Percentiles rank a stretch among this genome's conserved stretches.
These are phyloP conservation scores for Penicillium paxilli DNA, from an alignment of 495 filamentous ascomycete species.

Conservation along the genomic window DNA sequence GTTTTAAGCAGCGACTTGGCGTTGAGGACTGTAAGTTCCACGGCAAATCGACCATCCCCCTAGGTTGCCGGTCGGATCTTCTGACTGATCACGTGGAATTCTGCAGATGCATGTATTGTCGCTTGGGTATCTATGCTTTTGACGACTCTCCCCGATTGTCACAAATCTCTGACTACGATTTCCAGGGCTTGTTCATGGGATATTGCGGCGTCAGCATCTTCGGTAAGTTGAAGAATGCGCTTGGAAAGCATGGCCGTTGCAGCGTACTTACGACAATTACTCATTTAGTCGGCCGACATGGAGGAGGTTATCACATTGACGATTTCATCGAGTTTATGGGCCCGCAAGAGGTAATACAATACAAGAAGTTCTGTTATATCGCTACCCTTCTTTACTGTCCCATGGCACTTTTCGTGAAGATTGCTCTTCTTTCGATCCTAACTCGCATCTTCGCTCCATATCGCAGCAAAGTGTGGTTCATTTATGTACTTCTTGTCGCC, in stretches of 20 bases:
- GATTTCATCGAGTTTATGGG: too few species aligned
- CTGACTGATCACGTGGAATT: conserved; percentile 14
- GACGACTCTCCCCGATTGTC: background rate
- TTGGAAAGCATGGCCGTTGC: too few species aligned
- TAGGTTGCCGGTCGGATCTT: background rate
- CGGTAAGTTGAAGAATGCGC: conserved; percentile 27
- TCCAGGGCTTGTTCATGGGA: conserved; percentile 35
- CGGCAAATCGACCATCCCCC: background rate
- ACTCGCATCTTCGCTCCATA: conserved; percentile 39
- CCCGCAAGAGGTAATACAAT: conserved; percentile 18
- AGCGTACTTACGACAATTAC: too few species aligned
- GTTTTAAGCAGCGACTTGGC: conserved; percentile 34
- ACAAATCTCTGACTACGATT: background rate
- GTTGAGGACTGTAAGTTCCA: conserved; percentile 44
- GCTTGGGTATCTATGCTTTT: conserved; percentile 33
- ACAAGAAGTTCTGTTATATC: conserved; percentile 42
- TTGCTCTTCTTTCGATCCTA: conserved; percentile 41
- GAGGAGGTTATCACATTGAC: conserved; percentile 35
- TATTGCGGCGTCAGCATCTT: conserved; percentile 39
- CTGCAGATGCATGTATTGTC: conserved; percentile 31
- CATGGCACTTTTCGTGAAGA: conserved; percentile 42
- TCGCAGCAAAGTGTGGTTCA: conserved; percentile 30
- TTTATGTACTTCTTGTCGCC: conserved; percentile 34
- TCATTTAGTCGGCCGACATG: conserved; percentile 41
- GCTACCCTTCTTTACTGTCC: conserved; percentile 50